Evolutionary conservation across 306 rosid species (phyloP), one percentile per base, ranked within the genome.

Genomic region (Ammopiptanthus mongolicus): DNA sequence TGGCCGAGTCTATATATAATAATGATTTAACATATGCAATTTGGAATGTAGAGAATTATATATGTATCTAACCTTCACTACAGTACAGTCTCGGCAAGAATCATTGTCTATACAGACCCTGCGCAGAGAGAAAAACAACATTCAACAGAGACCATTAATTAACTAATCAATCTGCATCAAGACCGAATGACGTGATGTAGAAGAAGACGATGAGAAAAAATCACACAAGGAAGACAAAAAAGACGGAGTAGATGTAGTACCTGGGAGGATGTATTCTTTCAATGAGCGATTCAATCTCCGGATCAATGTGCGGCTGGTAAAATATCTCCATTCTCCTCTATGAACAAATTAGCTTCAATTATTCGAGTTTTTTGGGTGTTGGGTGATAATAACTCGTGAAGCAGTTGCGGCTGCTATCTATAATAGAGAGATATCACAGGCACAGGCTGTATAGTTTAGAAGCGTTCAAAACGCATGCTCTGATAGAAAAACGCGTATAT

Each of bases 181-280:
- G 8, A 15, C 14, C 5, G 1, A 47, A 74, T 13, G 23, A 59
- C 6, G 58, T 6, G 58, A 63, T 52, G 14, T 22, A 23, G 74
- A 69, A 5, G 21, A 61, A 29, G 41, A 34, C 23, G 46, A 33
- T 6, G 5, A n/a, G 66, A 33, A 10, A 63, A 37, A 12, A 5
- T 37, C 29, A 63, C 39, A 25, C 1, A 39, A 4, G 8, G 18
- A 7, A 39, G 11, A 15, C 1, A 55, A 4, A 6, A 10, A 12
- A 34, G 4, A 18, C 5, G 3, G 37, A 37, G 2, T n/a, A n/a
- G 31, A 28, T 4, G 19, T 1, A 3, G 29, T 74, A 95, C 97
- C 99, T 85, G 8, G 99, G 98, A 51, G 99, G 98, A 71, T 92
- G 74, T 70, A 95, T 88, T 86, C 96, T 89, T 83, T 95, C 98